Evolutionary conservation across 352 stramenopile species (phyloP), one percentile per base, ranked within the genome.

Genomic region (Globisporangium barbulae): DNA sequence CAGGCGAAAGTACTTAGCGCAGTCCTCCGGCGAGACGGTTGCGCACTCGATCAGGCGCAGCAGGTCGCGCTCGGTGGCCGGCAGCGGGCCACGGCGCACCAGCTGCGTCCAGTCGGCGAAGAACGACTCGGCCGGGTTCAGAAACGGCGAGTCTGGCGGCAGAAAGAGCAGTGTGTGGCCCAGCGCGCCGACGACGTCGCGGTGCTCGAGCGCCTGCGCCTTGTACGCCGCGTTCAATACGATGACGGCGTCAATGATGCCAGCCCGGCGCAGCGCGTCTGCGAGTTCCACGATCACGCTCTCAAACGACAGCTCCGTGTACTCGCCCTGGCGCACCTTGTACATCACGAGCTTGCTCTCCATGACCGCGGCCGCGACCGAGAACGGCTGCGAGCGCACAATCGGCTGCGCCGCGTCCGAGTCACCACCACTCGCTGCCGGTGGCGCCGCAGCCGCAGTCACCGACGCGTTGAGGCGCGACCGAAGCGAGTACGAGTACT

Each of bases 81-180:
- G 48, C 12, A 54, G 48, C 13, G 48, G 25, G 15, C 48, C 48
- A 4, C 25, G 28, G 25, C 48, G 48, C 22, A 54, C 15, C 12
- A 54, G 25, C 48, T 35, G 22, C 17, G 17, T 54, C 48, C 48
- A 54, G 12, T 54, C 48, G 22, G 25, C 5, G 5, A 54, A 54
- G 48, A 54, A 54, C 48, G 48, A 21, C 25, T 31, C 48, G 5
- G 25, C 48, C 12, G 48, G 48, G 48, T 54, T 54, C 22, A 54
- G 25, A 25, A 54, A 54, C 48, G 48, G 48, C 48, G 48, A 54
- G 22, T 54, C 17, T 1, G 48, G 48, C 48, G 48, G 48, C 48
- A 54, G 48, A 5, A 54, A 54, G 21, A 54, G 48, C 4, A 54
- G 25, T 13, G 48, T 21, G 48, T 54, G 48, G 13, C 48, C 48